These are phyloP conservation scores for Fusarium aywerte DNA, from an alignment of 2,329 filamentous ascomycete genomes.

Conservation along the genomic window DNA sequence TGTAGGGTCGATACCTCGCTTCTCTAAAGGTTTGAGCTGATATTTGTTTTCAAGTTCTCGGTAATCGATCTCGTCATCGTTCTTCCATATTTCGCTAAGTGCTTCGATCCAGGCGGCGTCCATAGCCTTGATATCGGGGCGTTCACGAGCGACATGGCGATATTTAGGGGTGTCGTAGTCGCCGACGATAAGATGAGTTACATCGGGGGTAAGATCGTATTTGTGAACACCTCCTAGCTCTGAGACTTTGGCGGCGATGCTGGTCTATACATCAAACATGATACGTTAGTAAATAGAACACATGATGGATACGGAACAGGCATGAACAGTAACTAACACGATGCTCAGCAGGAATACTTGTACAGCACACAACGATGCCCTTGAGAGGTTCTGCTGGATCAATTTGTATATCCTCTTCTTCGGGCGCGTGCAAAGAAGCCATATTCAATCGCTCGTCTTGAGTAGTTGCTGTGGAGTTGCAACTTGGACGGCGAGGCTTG, in stretches of 20 bases:
- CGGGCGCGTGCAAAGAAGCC: constrained; percentile 43
- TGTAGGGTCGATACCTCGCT: constrained; percentile 56
- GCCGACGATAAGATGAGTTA: constrained; percentile 93
- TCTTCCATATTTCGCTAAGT: constrained; percentile 81
- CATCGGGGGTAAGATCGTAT: constrained; percentile 93
- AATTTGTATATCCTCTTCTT: constrained; percentile 50
- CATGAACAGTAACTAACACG: constrained; percentile 66
- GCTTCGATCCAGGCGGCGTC: constrained; percentile 86
- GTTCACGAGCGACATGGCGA: constrained; percentile 89
- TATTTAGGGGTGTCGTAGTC: constrained; percentile 93
- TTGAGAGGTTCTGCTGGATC: constrained; percentile 72
- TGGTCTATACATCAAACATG: constrained; percentile 51
- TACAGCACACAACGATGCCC: constrained; percentile 86
- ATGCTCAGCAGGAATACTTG: constrained; percentile 81
- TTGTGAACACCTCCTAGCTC: constrained; percentile 90
- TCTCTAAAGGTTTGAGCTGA: constrained; percentile 71
- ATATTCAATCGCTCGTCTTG: constrained; percentile 39
- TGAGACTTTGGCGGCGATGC: constrained; percentile 71
- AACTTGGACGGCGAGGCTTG: constrained; percentile 21
- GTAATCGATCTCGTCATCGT: constrained; percentile 81
- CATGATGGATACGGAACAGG: constrained; percentile 4
- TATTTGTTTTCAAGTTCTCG: constrained; percentile 73
- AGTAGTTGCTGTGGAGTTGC: constrained; percentile 29
- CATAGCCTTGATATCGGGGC: constrained; percentile 87
- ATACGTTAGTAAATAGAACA: background rate